Percentiles rank a stretch among this genome's conserved stretches.
Conservation (phyloP, 768 basidiomycete genomes). For the Boletellus emodensis region DNA sequence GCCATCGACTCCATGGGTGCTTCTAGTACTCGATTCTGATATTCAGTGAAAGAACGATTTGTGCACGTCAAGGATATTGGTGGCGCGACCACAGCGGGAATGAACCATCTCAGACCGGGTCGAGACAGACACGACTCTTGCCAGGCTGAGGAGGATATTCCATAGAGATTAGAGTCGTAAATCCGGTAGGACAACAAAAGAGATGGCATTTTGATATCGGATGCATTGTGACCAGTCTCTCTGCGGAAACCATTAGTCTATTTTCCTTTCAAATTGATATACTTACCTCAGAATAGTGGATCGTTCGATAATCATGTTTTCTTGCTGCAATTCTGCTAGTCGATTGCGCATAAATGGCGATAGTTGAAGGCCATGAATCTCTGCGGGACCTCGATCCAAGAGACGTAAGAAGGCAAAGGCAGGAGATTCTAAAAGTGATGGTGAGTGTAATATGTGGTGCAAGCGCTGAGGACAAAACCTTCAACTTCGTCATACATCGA, state of each 20-base stretch:
- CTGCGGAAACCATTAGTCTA: conserved; percentile 14
- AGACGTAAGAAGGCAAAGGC: conserved; percentile 78
- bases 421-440: conserved; percentile 40
- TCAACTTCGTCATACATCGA: conserved; percentile 57
- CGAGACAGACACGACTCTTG: conserved; percentile 77
- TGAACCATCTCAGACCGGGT: conserved; percentile 76
- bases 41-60: conserved; percentile 76
- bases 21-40: conserved; percentile 54
- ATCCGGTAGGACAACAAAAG: conserved; percentile 28
- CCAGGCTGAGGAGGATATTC: conserved; percentile 65
- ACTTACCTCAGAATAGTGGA: conserved; percentile 45
- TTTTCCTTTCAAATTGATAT: conserved; percentile 1
- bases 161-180: conserved; percentile 45
- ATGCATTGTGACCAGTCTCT: conserved; percentile 16
- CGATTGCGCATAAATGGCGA: conserved; percentile 58
- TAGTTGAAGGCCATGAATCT: conserved; percentile 58
- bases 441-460: not conserved
- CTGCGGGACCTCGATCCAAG: conserved; percentile 56
- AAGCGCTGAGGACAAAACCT: conserved; percentile 37
- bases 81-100: conserved; percentile 83
- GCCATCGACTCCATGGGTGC: conserved; percentile 73
- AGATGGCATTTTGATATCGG: conserved; percentile 15
- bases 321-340: conserved; percentile 46
- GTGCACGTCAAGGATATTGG: conserved; percentile 69
- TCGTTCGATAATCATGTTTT: conserved; percentile 37